These are phyloP conservation scores for Copromyces sp. DNA, from an alignment of 495 filamentous ascomycete species.

Conservation along the genomic window DNA sequence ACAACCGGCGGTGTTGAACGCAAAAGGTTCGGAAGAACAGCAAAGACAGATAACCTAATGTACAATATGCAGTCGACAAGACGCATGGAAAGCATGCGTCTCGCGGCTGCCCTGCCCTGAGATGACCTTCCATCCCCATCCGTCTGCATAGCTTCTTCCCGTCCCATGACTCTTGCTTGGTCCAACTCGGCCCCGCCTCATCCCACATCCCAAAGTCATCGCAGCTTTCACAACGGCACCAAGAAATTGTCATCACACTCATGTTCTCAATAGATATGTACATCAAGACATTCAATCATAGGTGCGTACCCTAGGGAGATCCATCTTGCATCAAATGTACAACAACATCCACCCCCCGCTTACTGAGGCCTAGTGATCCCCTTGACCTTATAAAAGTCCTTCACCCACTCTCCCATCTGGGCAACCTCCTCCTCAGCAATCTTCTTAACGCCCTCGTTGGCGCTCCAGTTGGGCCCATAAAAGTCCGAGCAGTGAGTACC, in stretches of 20 bases:
- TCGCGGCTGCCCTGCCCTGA: too few species aligned
- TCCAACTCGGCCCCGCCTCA: too few species aligned
- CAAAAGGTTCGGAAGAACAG: too few species aligned
- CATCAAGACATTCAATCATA: background rate
- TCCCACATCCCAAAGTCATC: too few species aligned
- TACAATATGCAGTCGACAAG: too few species aligned
- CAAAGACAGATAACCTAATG: too few species aligned
- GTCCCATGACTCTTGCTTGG: too few species aligned
- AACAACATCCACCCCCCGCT: background rate
- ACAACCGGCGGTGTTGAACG: too few species aligned
- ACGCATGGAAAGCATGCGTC: too few species aligned
- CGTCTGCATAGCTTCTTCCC: too few species aligned
- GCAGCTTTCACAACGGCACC: too few species aligned
- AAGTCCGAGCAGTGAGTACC: constrained; percentile 36
- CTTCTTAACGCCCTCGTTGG: constrained; percentile 25
- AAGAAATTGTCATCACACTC: background rate
- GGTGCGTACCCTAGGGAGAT: background rate
- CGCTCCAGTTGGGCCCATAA: constrained; percentile 38
- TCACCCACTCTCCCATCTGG: constrained; percentile 31
- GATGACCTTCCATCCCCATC: too few species aligned
- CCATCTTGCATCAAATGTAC: background rate
- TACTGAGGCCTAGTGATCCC: constrained; percentile 1
- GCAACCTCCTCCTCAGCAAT: constrained; percentile 23
- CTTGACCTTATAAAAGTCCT: constrained; percentile 31
- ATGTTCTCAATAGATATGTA: background rate